A percentile compares a stretch with the other conserved stretches of the same genome.
These are phyloP conservation scores for Aspergillus fructus DNA, from an alignment of 2,329 filamentous ascomycete genomes.

Conservation along the genomic window DNA sequence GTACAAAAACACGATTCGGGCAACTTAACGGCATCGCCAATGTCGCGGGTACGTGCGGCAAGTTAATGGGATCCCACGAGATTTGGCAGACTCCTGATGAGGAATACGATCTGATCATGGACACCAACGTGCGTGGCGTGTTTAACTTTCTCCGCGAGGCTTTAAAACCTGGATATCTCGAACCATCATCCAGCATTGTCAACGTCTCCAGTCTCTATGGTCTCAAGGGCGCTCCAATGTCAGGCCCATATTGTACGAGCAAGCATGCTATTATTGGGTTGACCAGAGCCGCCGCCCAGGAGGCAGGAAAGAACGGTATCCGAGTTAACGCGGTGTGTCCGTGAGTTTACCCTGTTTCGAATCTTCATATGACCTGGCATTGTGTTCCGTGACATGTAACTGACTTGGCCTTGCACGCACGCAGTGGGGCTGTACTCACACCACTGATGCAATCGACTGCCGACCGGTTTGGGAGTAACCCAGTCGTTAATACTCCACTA, in stretches of 20 bases:
- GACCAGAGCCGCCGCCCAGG: neutral
- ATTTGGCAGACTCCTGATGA: too few relatives aligned
- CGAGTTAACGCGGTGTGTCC: conserved; percentile 5
- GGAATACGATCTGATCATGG: too few relatives aligned
- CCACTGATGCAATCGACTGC: neutral
- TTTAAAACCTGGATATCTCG: too few relatives aligned
- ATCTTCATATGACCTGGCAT: too few relatives aligned
- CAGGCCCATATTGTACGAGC: neutral
- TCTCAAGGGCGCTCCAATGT: neutral
- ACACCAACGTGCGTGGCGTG: neutral
- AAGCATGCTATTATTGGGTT: conserved; percentile 1
- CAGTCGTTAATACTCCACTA: neutral
- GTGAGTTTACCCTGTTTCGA: too few relatives aligned
- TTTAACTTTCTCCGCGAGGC: too few relatives aligned
- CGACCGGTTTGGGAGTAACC: neutral
- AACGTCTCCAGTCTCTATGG: conserved; percentile 1
- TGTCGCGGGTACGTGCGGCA: too few relatives aligned
- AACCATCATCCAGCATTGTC: conserved; percentile 1
- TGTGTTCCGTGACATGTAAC: too few relatives aligned
- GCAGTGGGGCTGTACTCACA: neutral
- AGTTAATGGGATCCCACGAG: too few relatives aligned
- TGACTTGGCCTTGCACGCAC: too few relatives aligned
- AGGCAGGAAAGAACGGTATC: neutral
- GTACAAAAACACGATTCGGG: too few relatives aligned
- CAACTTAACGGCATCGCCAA: too few relatives aligned